A percentile compares a stretch with the other conserved stretches of the same genome.
Evolutionary conservation across 1,284 basidiomycete species (phyloP).

Genomic region (Grifola frondosa): DNA sequence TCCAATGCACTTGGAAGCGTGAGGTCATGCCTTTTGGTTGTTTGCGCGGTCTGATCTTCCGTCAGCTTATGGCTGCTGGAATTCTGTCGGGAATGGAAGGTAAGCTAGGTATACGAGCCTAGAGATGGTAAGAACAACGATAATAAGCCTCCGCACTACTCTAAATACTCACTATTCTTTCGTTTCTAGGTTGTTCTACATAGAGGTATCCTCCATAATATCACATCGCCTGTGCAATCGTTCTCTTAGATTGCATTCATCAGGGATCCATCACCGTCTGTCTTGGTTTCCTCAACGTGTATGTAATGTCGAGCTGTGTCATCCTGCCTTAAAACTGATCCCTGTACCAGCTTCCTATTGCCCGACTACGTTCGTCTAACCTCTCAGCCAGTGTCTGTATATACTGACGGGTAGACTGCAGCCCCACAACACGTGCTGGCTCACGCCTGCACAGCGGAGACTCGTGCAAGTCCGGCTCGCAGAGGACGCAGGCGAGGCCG

Average conservation of each 20-base stretch:
- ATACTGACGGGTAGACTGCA: constrained; percentile 21
- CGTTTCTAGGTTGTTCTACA: constrained; percentile 51
- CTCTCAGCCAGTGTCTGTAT: neutral
- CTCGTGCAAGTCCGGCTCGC: constrained; percentile 69
- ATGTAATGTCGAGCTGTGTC: constrained; percentile 23
- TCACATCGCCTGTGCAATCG: neutral
- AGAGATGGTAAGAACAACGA: constrained; percentile 67
- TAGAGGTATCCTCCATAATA: constrained; percentile 41
- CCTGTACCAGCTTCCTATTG: constrained; percentile 36
- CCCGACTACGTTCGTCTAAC: constrained; percentile 46
- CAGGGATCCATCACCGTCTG: constrained; percentile 56
- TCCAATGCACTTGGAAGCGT: constrained; percentile 75
- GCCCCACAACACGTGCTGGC: constrained; percentile 66
- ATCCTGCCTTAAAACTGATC: neutral
- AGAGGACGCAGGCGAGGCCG: constrained; percentile 71
- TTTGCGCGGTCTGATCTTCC: neutral
- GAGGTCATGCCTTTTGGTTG: constrained; percentile 20
- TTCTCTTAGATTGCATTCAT: neutral
- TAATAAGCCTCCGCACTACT: neutral
- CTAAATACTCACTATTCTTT: neutral
- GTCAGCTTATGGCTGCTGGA: constrained; percentile 62
- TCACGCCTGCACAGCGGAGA: constrained; percentile 53
- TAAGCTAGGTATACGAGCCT: constrained; percentile 60
- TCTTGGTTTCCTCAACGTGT: constrained; percentile 55
- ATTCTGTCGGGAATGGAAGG: constrained; percentile 70